Percentiles rank a stretch among this genome's conserved stretches.
Conservation (phyloP, 768 basidiomycete species). For the Chalciporus pseudorubinellus region DNA sequence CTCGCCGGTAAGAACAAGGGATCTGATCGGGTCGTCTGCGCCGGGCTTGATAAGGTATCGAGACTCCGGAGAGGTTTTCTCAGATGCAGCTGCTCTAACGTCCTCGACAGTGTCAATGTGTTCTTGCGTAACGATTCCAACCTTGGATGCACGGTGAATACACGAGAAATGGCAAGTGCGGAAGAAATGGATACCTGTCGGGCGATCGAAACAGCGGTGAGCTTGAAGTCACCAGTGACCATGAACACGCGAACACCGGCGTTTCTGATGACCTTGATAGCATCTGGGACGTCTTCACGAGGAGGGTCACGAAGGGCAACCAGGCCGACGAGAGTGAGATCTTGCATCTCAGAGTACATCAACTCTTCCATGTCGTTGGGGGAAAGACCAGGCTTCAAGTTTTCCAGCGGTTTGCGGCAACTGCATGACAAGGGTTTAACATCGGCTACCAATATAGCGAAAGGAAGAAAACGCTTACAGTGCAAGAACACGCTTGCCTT, state of each 20-base stretch:
- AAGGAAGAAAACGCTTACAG: constrained; percentile 25
- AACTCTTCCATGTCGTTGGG: constrained; percentile 36
- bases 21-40: constrained; percentile 36
- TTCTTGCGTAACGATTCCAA: constrained; percentile 43
- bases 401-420: constrained; percentile 29
- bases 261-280: constrained; percentile 45
- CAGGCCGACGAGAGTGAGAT: constrained; percentile 48
- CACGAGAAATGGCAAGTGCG: background rate
- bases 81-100: constrained; percentile 17
- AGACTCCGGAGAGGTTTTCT: constrained; percentile 13
- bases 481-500: constrained; percentile 55
- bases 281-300: constrained; percentile 46
- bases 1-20: constrained; percentile 46
- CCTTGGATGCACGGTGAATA: constrained; percentile 21
- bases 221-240: constrained; percentile 56
- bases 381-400: constrained; percentile 18
- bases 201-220: constrained; percentile 53
- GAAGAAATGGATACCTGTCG: constrained; percentile 35
- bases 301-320: constrained; percentile 59
- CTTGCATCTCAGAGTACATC: constrained; percentile 35
- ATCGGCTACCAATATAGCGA: background rate
- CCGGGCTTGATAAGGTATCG: constrained; percentile 34
- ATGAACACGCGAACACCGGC: constrained; percentile 57
- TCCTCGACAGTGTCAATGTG: constrained; percentile 35
- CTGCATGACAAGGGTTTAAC: constrained; percentile 6